These are phyloP conservation scores for Rubia occidens DNA, from an alignment of 305 asterid species.

Conservation along the genomic window DNA sequence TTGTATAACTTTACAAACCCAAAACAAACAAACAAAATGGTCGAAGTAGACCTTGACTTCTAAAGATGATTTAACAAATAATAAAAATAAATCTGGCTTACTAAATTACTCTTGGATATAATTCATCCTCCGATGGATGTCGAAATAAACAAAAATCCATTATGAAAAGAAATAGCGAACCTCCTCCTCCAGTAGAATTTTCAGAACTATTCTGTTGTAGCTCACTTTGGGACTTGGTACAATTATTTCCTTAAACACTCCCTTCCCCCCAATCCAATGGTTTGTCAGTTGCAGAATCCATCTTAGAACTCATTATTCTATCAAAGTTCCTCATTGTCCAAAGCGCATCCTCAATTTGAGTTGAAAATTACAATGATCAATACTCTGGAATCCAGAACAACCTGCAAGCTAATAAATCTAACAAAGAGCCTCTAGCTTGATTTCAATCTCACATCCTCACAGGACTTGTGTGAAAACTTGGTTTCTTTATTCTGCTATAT, in stretches of 20 bases:
- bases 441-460: not conserved
- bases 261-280: constrained; percentile 17
- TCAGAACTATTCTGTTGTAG: constrained; percentile 17
- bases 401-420: not conserved
- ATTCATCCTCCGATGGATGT: constrained; percentile 39
- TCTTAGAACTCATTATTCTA: constrained; percentile 24
- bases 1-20: no score
- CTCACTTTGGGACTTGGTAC: constrained; percentile 22
- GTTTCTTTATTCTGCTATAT: constrained; percentile 28
- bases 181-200: constrained; percentile 21
- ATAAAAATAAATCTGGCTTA: constrained; percentile 21
- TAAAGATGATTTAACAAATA: no score
- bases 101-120: constrained; percentile 70
- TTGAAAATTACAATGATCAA: constrained; percentile 33
- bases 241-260: constrained; percentile 21
- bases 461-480: constrained; percentile 22
- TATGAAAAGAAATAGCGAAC: constrained; percentile 26
- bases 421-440: not conserved
- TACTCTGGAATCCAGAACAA: constrained; percentile 2
- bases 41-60: no score
- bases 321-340: constrained; percentile 60
- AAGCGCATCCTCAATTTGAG: constrained; percentile 66
- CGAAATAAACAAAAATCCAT: constrained; percentile 54
- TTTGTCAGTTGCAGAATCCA: constrained; percentile 19
- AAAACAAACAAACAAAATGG: no score